Conservation (phyloP, 2,329 filamentous ascomycete species). For the Aspergillus flavus region DNA sequence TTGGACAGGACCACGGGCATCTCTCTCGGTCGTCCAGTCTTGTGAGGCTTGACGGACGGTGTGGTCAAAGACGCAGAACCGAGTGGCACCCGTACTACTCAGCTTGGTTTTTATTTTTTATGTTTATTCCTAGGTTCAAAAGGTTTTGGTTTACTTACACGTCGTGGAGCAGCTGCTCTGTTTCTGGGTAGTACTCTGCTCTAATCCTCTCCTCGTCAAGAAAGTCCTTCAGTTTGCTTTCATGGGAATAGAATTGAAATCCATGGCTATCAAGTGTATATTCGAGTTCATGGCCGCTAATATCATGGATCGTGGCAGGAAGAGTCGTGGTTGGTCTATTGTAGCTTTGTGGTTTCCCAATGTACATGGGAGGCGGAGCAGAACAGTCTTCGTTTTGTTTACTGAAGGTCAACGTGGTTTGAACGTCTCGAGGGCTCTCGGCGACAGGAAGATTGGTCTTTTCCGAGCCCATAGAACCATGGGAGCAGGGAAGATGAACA, state of each 20-base stretch:
- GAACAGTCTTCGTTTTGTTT: too few species aligned
- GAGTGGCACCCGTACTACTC: conserved; percentile 43
- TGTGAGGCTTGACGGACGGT: conserved; percentile 48
- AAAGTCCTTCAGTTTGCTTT: conserved; percentile 41
- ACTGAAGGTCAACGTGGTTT: too few species aligned
- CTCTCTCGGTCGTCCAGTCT: conserved; percentile 9
- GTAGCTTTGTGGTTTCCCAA: too few species aligned
- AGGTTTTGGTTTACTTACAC: conserved; percentile 25
- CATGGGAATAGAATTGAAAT: conserved; percentile 48
- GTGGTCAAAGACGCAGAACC: conserved; percentile 54
- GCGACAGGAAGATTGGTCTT: too few species aligned
- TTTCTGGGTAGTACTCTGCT: conserved; percentile 49
- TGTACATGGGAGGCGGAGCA: too few species aligned
- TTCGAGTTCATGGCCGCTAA: conserved; percentile 45
- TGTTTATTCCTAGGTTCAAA: too few species aligned
- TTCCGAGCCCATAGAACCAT: too few species aligned
- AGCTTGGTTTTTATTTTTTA: not conserved
- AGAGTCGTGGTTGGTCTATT: conserved; percentile 37
- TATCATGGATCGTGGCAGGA: conserved; percentile 44
- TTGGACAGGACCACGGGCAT: conserved; percentile 48
- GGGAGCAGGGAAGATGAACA: too few species aligned
- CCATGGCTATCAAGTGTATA: conserved; percentile 52
- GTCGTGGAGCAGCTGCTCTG: conserved; percentile 50
- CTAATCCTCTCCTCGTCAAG: conserved; percentile 45
- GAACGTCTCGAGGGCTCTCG: too few species aligned